Percentiles rank a stretch among this genome's conserved stretches.
These are phyloP conservation scores for Malus hybrid DNA, from an alignment of 331 rosid species.

Conservation along the genomic window DNA sequence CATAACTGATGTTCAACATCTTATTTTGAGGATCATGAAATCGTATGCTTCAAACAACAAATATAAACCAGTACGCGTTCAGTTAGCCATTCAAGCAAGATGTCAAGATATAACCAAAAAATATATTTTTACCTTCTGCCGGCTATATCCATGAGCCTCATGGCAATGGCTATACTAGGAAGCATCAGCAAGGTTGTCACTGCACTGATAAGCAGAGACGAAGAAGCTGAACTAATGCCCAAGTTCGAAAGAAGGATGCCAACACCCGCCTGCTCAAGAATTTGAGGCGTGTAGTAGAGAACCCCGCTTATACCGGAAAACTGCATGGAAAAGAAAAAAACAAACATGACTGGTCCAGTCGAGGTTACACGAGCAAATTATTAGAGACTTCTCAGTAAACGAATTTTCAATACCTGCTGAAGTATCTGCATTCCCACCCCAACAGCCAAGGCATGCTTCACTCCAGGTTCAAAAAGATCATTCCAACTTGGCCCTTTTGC, in stretches of 20 bases:
- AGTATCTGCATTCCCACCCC: conserved; percentile 79
- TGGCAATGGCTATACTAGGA: conserved; percentile 88
- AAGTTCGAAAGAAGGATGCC: conserved; percentile 79
- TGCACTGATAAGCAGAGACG: conserved; percentile 71
- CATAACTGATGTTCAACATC: not conserved
- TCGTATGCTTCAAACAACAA: not conserved
- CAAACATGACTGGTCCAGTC: too few species aligned
- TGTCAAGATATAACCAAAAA: not conserved
- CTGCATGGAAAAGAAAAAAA: conserved; percentile 30
- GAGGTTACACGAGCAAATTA: too few species aligned
- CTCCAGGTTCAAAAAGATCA: conserved; percentile 75
- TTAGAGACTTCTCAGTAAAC: not conserved
- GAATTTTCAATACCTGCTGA: conserved; percentile 55
- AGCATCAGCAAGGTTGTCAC: conserved; percentile 79
- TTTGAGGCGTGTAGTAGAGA: conserved; percentile 90
- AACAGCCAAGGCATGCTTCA: conserved; percentile 69
- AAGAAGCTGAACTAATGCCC: conserved; percentile 63
- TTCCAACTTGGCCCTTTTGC: conserved; percentile 34
- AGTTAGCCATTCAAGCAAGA: not conserved
- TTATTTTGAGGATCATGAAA: not conserved
- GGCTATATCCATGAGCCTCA: conserved; percentile 89
- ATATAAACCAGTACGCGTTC: not conserved
- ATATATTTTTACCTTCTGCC: conserved; percentile 62
- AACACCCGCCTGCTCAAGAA: conserved; percentile 91
- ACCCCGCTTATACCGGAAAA: conserved; percentile 89